A percentile compares a stretch with the other conserved stretches of the same genome.
Conservation (phyloP, 106 monocot species). For the Phalaenopsis aphrodite region DNA sequence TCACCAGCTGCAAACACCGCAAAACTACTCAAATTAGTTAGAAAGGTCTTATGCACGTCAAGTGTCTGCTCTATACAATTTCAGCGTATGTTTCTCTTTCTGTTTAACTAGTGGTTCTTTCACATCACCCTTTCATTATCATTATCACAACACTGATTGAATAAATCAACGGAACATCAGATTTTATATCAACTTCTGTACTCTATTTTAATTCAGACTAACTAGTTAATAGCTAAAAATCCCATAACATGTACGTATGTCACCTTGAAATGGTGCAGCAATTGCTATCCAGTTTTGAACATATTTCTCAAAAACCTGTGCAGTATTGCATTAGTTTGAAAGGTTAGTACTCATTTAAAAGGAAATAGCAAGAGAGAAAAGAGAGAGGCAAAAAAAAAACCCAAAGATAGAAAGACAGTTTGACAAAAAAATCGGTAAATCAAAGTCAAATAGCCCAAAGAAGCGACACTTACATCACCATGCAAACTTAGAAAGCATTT, state of each 20-base stretch:
- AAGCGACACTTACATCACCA: constrained; percentile 51
- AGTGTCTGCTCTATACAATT: background rate
- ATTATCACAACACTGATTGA: background rate
- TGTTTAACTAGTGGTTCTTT: background rate
- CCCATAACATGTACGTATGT: background rate
- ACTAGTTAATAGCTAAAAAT: background rate
- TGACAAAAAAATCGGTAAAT: background rate
- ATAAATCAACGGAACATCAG: background rate
- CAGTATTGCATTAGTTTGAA: background rate
- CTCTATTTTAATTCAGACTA: background rate
- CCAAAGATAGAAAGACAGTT: background rate
- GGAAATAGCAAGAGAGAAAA: background rate
- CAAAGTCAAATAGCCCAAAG: background rate
- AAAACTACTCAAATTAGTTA: background rate
- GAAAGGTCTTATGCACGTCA: background rate
- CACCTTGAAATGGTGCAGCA: constrained; percentile 98
- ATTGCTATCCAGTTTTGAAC: constrained; percentile 97
- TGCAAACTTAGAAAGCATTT: constrained; percentile 84
- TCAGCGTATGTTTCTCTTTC: background rate
- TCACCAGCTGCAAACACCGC: background rate
- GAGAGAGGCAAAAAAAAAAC: background rate
- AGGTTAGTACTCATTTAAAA: background rate
- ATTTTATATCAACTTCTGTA: background rate
- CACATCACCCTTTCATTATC: background rate
- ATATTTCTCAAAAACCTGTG: constrained; percentile 93